Percentiles rank a stretch among this genome's conserved stretches.
Conservation (phyloP, 306 rosid species). For the Dryas drummondii region DNA sequence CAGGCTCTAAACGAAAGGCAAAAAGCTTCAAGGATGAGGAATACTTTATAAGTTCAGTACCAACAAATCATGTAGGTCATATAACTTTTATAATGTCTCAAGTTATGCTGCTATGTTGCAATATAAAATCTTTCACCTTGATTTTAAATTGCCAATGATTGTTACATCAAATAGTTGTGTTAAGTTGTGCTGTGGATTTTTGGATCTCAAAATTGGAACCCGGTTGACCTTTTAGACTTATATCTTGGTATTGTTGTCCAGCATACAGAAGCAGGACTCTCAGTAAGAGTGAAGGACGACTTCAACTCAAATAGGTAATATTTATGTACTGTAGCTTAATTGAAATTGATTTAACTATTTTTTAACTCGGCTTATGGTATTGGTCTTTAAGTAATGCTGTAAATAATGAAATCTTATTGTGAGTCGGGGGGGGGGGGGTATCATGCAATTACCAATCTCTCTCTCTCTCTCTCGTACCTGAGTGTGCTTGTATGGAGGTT, state of each 20-base stretch:
- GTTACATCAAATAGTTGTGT: slow-evolving; percentile 8
- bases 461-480: neutral
- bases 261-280: slow-evolving; percentile 88
- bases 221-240: slow-evolving; percentile 15
- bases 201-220: slow-evolving; percentile 14
- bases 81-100: slow-evolving; percentile 17
- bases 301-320: slow-evolving; percentile 74
- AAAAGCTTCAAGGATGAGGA: slow-evolving; percentile 78
- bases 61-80: slow-evolving; percentile 68
- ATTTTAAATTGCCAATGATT: slow-evolving; percentile 6
- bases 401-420: neutral
- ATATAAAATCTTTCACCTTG: slow-evolving; percentile 3
- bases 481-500: neutral
- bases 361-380: slow-evolving; percentile 1
- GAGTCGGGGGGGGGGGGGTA: neutral
- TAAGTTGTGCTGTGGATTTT: slow-evolving; percentile 12
- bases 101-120: neutral
- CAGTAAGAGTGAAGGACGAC: slow-evolving; percentile 68
- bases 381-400: neutral
- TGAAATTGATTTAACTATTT: neutral
- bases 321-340: neutral
- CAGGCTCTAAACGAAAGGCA: slow-evolving; percentile 68
- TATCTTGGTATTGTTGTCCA: slow-evolving; percentile 37
- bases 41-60: slow-evolving; percentile 76
- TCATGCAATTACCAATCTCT: neutral